Base-by-base conservation (phyloP, 2,329 filamentous ascomycete genomes). In the Aspergillus sp. region DNA sequence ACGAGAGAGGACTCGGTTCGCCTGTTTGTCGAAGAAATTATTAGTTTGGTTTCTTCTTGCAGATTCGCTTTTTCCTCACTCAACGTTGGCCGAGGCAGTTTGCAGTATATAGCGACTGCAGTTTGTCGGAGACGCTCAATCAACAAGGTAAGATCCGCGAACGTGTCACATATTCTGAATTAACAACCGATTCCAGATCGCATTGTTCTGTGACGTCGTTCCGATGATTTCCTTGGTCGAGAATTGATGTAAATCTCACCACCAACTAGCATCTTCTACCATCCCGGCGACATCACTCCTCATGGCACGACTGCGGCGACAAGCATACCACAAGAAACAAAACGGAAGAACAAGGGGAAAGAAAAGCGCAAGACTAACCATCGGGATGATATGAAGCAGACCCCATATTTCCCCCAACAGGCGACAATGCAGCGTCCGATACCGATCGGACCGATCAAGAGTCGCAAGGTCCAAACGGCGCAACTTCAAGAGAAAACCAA, bases 1-100 rank as follows among this genome's bases (percentile, higher is more conserved):
- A 76, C 60, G 74, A 76, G 60, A 74, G 65, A 64, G 75, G 74
- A 72, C 75, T 77, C 62, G 70, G 71, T 66, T 76, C 74, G 67
- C 70, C 75, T 77, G 63, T 64, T 57, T 56, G 55, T 32, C 47
- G 54, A 52, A 51, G 18, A 53, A 45, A 36, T 32, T 31, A 53
- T 68, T 56, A 68, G 65, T 58, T 59, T 32, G 50, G n/a, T 36
- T 39, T 42, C 47, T 57, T 22, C 51, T 32, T 14, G 45, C 59
- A 60, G 36, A 52, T 31, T 52, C 29, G 45, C 32, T 39, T 18
- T 53, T 51, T 12, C 50, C 49, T 55, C 51, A 45, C 55, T 57
- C 36, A 50, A 45, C 26, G 39, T 12, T 26, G 36, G 32, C 22
- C 29, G 36, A 51, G 16, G 18, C 29, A 22, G 31, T 26, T 16